A percentile compares a stretch with the other conserved stretches of the same genome.
Conservation (phyloP, 2,329 filamentous ascomycete species). For the Aspergillus tanneri region DNA sequence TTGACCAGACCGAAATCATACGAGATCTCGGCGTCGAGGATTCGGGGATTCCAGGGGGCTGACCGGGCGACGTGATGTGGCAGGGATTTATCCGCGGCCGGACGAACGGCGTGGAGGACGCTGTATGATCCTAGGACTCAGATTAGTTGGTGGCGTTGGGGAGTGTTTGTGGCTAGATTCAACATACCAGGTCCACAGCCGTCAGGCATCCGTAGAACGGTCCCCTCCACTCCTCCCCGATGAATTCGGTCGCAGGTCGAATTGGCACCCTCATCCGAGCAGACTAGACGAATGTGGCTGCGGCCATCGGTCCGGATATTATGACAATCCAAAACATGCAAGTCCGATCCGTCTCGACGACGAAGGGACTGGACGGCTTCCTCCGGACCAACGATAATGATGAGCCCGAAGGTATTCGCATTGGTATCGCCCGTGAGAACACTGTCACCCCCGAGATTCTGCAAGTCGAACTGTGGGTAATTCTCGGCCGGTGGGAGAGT, state of each 20-base stretch:
- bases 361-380: not conserved
- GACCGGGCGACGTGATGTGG: not conserved
- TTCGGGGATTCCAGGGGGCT: not conserved
- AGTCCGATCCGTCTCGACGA: not conserved
- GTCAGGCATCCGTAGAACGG: slow-evolving; percentile 3
- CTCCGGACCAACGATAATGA: not conserved
- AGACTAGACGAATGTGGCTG: not conserved
- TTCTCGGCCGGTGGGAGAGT: slow-evolving; percentile 4
- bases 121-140: too few species aligned
- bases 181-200: slow-evolving; percentile 3
- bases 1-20: slow-evolving; percentile 5
- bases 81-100: not conserved
- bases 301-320: not conserved
- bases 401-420: not conserved
- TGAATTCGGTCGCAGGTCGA: not conserved
- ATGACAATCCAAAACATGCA: not conserved
- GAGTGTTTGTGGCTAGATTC: too few species aligned
- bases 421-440: not conserved
- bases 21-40: slow-evolving; percentile 1
- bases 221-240: slow-evolving; percentile 1
- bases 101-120: not conserved
- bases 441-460: not conserved
- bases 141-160: too few species aligned
- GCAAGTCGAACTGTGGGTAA: slow-evolving; percentile 3
- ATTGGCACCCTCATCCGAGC: not conserved